These are phyloP conservation scores for Astraeus odoratus DNA, from an alignment of 768 basidiomycete genomes.

Conservation along the genomic window DNA sequence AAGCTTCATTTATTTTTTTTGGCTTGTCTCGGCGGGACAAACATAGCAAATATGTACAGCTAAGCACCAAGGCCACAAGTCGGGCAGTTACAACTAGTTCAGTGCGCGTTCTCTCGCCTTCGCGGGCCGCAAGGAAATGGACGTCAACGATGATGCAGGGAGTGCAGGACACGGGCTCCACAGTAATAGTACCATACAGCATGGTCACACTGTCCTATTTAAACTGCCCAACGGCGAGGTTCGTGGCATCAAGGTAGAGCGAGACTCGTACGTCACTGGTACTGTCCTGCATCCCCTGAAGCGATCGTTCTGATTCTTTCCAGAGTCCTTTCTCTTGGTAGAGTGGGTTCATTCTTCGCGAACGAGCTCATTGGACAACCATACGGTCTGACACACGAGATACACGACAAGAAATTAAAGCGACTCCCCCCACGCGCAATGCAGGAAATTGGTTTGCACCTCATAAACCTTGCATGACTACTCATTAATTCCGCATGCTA, in stretches of 20 bases:
- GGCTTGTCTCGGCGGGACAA: no score
- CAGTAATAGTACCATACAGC: constrained; percentile 38
- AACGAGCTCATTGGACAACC: constrained; percentile 75
- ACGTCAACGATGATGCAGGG: constrained; percentile 5
- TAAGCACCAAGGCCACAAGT: no score
- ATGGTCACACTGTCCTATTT: constrained; percentile 74
- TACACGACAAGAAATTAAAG: constrained; percentile 62
- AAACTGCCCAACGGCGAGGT: constrained; percentile 75
- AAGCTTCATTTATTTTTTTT: no score
- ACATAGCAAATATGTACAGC: no score
- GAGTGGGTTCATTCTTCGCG: constrained; percentile 77
- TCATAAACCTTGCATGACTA: constrained; percentile 1
- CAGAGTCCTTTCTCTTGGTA: constrained; percentile 73
- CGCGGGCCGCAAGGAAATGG: constrained; percentile 10
- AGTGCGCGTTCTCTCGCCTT: no score
- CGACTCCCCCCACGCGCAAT: constrained; percentile 55
- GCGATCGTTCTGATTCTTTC: constrained; percentile 1
- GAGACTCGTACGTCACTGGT: constrained; percentile 51
- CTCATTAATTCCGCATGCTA: constrained; percentile 22
- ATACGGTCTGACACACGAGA: constrained; percentile 88
- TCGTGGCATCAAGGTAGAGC: constrained; percentile 65
- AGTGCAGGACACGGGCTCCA: constrained; percentile 4
- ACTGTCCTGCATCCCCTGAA: not conserved
- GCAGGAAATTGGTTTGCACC: constrained; percentile 67
- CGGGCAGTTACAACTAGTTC: no score